These are phyloP conservation scores for Eremothecium coryli DNA, from an alignment of 1,139 yeast species.

Conservation along the genomic window DNA sequence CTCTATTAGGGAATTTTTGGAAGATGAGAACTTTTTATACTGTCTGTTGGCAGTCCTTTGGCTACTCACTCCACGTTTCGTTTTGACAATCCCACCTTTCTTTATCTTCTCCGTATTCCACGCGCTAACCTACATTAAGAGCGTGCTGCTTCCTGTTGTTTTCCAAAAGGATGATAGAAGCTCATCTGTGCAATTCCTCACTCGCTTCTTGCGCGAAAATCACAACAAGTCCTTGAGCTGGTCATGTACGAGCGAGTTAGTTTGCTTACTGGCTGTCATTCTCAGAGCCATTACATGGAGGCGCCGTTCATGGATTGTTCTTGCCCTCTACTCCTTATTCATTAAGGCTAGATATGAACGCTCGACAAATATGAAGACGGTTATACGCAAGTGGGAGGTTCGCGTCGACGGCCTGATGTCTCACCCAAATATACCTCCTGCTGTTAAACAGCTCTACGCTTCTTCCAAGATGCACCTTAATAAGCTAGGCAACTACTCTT, in stretches of 20 bases:
- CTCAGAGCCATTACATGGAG: constrained; percentile 53
- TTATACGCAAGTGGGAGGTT: constrained; percentile 62
- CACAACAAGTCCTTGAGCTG: constrained; percentile 63
- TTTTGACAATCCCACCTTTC: constrained; percentile 56
- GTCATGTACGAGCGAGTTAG: constrained; percentile 64
- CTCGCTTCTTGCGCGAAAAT: constrained; percentile 49
- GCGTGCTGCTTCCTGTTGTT: constrained; percentile 58
- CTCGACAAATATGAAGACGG: constrained; percentile 63
- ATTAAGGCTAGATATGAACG: constrained; percentile 72
- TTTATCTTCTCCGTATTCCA: constrained; percentile 65
- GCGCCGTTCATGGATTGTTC: constrained; percentile 53
- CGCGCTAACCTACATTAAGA: constrained; percentile 55
- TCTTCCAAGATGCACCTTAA: constrained; percentile 35
- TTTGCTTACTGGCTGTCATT: constrained; percentile 42
- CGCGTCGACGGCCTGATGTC: constrained; percentile 56
- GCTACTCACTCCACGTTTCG: constrained; percentile 45
- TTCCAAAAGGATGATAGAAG: constrained; percentile 36
- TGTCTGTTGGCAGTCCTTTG: constrained; percentile 49
- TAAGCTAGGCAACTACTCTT: neutral
- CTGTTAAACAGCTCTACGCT: constrained; percentile 53
- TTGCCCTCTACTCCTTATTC: constrained; percentile 52
- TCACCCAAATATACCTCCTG: constrained; percentile 50
- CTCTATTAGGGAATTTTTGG: constrained; percentile 31
- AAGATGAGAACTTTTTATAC: constrained; percentile 65
- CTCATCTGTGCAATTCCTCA: constrained; percentile 38